phyloP scores from a whole-genome alignment of 1,139 yeast species.

The Candida tetrigidarum region DNA sequence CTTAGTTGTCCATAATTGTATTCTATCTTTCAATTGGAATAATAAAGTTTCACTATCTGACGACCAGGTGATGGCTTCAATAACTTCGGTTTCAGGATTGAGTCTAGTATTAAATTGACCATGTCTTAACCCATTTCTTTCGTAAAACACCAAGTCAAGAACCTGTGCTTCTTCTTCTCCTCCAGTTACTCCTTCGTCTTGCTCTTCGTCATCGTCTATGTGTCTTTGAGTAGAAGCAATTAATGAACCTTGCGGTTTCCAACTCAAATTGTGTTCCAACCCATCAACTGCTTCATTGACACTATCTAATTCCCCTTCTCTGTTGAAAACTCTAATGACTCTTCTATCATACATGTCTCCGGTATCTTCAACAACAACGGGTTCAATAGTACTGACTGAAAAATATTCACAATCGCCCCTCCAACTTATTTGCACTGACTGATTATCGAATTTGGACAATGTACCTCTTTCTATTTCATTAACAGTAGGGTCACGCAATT shows the following conservation, averaged over 20 bases:
- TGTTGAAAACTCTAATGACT: conserved; percentile 78
- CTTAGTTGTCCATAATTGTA: conserved; percentile 89
- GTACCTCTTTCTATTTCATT: conserved; percentile 72
- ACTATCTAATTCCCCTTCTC: conserved; percentile 79
- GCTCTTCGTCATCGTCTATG: conserved; percentile 44
- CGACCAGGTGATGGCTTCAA: conserved; percentile 77
- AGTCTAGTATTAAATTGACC: conserved; percentile 81
- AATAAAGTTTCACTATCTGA: conserved; percentile 80
- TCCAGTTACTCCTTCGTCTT: too few relatives aligned
- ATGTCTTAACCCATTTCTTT: conserved; percentile 90
- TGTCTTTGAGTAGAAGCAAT: conserved; percentile 82
- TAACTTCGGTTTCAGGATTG: conserved; percentile 45
- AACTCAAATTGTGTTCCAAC: conserved; percentile 70
- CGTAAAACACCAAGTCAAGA: conserved; percentile 76
- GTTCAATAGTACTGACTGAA: conserved; percentile 67
- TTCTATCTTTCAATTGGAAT: conserved; percentile 57
- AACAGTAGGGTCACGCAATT: conserved; percentile 91
- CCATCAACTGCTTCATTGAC: conserved; percentile 93
- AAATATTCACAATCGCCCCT: conserved; percentile 93
- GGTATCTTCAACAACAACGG: conserved; percentile 44
- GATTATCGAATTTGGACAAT: conserved; percentile 55
- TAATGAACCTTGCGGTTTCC: conserved; percentile 92
- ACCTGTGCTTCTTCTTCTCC: conserved; percentile 53
- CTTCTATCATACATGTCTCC: conserved; percentile 58
- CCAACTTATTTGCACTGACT: conserved; percentile 69